Evolutionary conservation across 371 early-diverging fungal species (phyloP), one percentile per base, ranked within the genome.

Genomic region (Mucor irregularis): DNA sequence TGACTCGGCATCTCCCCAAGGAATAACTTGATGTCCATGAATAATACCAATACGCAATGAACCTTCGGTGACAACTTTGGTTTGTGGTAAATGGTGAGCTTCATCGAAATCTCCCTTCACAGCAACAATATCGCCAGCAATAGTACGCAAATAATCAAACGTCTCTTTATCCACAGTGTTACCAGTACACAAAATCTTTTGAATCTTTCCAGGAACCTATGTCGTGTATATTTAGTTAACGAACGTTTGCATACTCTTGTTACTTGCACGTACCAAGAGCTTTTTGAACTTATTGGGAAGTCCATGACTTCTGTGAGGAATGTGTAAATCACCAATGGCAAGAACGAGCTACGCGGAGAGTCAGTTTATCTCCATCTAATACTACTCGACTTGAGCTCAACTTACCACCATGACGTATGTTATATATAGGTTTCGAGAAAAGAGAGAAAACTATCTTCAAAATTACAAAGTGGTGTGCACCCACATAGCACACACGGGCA

Each of bases 151-250:
- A 66, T 91, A 95, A 52, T 95, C 93, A 61, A 85, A 84, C 0
- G 91, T 90, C 31, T 91, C 92, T 34, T 83, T 81, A 71, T 90
- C 89, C 29, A 83, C 84, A 5, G 91, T 69, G 70, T 96, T 96
- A 34, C 98, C 98, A 8, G 95, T 96, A 66, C 90, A 90, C 44
- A 97, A 79, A 56, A 96, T 94, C 68, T 91, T 91, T 70, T 95
- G 94, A 53, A 97, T 97, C 68, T 97, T 96, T 35, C 97, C 97
- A 2, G 93, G 93, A 10, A 90, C 85, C 89, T 89, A 71, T 38
- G 2, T 17, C 26, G 33, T 21, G 9, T 34, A 8, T 14, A 5
- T n/a, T n/a, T n/a, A n/a, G n/a, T n/a, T n/a, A n/a, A n/a, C n/a
- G n/a, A n/a, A n/a, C n/a, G n/a, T n/a, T n/a, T n/a, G n/a, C n/a